These are phyloP conservation scores for Biscogniauxia sp. DNA, from an alignment of 2,329 filamentous ascomycete genomes.

Conservation along the genomic window DNA sequence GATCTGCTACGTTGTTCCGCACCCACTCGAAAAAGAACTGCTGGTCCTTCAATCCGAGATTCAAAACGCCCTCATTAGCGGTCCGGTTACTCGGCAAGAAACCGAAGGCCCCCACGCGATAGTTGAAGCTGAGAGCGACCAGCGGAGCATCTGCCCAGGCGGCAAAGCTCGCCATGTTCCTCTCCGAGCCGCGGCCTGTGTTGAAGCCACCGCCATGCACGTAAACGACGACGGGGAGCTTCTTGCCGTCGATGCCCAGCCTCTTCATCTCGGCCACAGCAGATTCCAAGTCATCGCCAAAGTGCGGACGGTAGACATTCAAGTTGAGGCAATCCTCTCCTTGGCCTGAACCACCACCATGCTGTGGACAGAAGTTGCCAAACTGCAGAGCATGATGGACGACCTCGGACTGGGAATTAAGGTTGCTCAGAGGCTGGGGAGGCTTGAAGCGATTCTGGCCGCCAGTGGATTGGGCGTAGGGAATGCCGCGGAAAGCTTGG, in stretches of 20 bases:
- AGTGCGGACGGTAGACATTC: slow-evolving; percentile 48
- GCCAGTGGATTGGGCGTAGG: slow-evolving; percentile 41
- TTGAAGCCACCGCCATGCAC: slow-evolving; percentile 65
- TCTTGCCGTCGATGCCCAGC: slow-evolving; percentile 25
- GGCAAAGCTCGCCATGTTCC: slow-evolving; percentile 62
- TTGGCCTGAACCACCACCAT: slow-evolving; percentile 26
- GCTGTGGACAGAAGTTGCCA: slow-evolving; percentile 38
- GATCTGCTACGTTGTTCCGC: slow-evolving; percentile 53
- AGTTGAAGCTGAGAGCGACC: slow-evolving; percentile 59
- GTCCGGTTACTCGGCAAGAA: slow-evolving; percentile 61
- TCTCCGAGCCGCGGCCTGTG: slow-evolving; percentile 49
- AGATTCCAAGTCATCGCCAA: slow-evolving; percentile 23
- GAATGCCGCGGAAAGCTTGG: slow-evolving; percentile 49
- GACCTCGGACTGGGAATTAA: slow-evolving; percentile 23
- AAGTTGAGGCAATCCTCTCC: slow-evolving; percentile 53
- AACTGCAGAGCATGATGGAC: slow-evolving; percentile 33
- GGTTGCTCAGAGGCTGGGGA: slow-evolving; percentile 34
- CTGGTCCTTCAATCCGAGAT: slow-evolving; percentile 65
- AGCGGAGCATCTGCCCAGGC: slow-evolving; percentile 52
- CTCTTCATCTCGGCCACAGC: slow-evolving; percentile 20
- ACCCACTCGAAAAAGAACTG: slow-evolving; percentile 59
- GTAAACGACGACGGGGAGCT: slow-evolving; percentile 55
- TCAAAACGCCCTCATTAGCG: slow-evolving; percentile 54
- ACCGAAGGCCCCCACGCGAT: slow-evolving; percentile 65
- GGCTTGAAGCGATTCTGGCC: slow-evolving; percentile 46